phyloP scores from a whole-genome alignment of 805 yeast genomes.

The Starmera pachycereana region DNA sequence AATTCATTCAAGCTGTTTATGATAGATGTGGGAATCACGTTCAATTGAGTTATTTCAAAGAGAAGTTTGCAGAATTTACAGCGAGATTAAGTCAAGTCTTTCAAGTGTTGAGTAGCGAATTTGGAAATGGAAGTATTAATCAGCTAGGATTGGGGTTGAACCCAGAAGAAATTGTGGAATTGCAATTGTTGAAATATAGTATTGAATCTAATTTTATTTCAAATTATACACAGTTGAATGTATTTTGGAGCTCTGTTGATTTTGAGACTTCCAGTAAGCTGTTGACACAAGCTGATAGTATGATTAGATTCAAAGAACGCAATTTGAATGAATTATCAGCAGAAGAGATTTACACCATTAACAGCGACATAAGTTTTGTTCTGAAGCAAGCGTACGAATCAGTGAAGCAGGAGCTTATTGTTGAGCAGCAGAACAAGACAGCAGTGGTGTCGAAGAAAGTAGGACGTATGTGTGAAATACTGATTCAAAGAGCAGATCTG shows the following conservation, averaged over 20 bases:
- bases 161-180: conserved; percentile 7
- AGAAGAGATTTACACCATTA: conserved; percentile 9
- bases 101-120: conserved; percentile 1
- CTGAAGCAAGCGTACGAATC: conserved; percentile 14
- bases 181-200: conserved; percentile 5
- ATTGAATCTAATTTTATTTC: conserved; percentile 4
- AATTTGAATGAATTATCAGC: neutral
- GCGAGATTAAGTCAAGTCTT: neutral
- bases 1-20: conserved; percentile 5
- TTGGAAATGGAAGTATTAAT: conserved; percentile 2
- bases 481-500: conserved; percentile 17
- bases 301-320: conserved; percentile 3
- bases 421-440: conserved; percentile 4
- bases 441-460: conserved; percentile 11
- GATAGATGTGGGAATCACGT: conserved; percentile 6
- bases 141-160: conserved; percentile 3
- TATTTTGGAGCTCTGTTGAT: conserved; percentile 6
- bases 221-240: conserved; percentile 1
- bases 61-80: neutral
- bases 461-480: conserved; percentile 12
- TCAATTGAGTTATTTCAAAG: conserved; percentile 2
- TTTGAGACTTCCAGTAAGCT: conserved; percentile 1
- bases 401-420: conserved; percentile 6
- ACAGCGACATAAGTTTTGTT: conserved; percentile 3
- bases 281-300: conserved; percentile 13